Evolutionary conservation across 345 rosid species (phyloP).

Genomic region (Arabis hirsuta): DNA sequence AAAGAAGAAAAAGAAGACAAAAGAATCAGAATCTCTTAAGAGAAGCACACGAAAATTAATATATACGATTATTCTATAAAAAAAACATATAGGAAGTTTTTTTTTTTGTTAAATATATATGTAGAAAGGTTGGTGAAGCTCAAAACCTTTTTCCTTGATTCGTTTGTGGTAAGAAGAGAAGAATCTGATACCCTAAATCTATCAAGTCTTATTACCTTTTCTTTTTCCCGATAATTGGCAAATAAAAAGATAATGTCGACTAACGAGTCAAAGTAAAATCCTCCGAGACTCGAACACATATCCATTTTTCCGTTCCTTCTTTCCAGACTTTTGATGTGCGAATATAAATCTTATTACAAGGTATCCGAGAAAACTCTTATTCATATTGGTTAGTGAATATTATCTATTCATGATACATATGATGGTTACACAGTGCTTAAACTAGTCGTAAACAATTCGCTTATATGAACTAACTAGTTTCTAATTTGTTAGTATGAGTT

Average conservation of each 20-base stretch:
- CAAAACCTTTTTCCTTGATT: slow-evolving; percentile 45
- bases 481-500: no score
- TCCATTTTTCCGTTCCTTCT: not conserved
- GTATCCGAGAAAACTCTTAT: not conserved
- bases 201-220: slow-evolving; percentile 25
- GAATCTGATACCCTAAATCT: slow-evolving; percentile 44
- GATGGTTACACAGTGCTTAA: no score
- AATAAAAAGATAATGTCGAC: slow-evolving; percentile 13
- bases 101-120: slow-evolving; percentile 10
- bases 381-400: not conserved
- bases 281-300: slow-evolving; percentile 6
- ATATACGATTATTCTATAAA: slow-evolving; percentile 27
- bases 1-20: slow-evolving; percentile 22
- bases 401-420: not conserved
- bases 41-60: slow-evolving; percentile 26
- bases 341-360: not conserved
- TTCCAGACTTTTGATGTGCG: not conserved
- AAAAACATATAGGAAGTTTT: not conserved
- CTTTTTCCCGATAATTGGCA: slow-evolving; percentile 10
- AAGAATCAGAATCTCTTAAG: slow-evolving; percentile 39
- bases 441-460: no score
- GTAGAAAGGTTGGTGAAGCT: slow-evolving; percentile 34
- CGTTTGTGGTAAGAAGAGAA: slow-evolving; percentile 43
- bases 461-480: no score
- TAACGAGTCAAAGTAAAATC: slow-evolving; percentile 26